Evolutionary conservation across 1,139 yeast genomes (phyloP).

Genomic region (Kurtzmaniella quercitrusa): DNA sequence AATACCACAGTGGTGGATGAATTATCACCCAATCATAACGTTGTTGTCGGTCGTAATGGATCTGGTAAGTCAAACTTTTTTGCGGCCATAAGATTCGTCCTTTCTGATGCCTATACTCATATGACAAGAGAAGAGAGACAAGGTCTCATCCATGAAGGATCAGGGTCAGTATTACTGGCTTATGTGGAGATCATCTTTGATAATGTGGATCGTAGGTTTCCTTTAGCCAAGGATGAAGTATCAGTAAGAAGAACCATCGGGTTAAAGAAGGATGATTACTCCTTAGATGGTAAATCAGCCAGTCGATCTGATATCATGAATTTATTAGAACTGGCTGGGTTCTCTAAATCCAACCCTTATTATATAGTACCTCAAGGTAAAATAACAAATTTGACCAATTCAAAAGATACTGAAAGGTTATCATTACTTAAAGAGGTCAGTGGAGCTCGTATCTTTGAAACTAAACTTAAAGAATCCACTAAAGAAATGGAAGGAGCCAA

Average conservation of each 20-base stretch:
- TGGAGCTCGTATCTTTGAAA: slow-evolving; percentile 90
- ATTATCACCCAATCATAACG: slow-evolving; percentile 79
- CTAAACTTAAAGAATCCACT: slow-evolving; percentile 70
- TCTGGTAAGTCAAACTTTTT: slow-evolving; percentile 96
- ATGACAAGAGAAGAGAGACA: slow-evolving; percentile 88
- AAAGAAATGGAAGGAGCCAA: slow-evolving; percentile 76
- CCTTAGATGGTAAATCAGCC: slow-evolving; percentile 73
- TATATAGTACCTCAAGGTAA: slow-evolving; percentile 97
- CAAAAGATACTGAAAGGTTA: slow-evolving; percentile 79
- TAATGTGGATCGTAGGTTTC: slow-evolving; percentile 72
- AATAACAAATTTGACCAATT: slow-evolving; percentile 80
- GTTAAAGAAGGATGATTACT: slow-evolving; percentile 84
- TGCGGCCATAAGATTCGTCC: slow-evolving; percentile 89
- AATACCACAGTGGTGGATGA: slow-evolving; percentile 75
- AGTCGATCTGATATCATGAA: slow-evolving; percentile 81
- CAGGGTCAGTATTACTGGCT: slow-evolving; percentile 90
- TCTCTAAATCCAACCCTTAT: slow-evolving; percentile 86
- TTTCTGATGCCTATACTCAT: slow-evolving; percentile 86
- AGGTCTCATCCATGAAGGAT: slow-evolving; percentile 83
- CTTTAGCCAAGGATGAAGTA: slow-evolving; percentile 64
- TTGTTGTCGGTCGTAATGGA: slow-evolving; percentile 93
- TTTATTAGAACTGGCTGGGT: slow-evolving; percentile 86
- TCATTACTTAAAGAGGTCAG: slow-evolving; percentile 84
- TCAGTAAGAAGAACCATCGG: slow-evolving; percentile 86
- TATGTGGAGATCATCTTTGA: slow-evolving; percentile 88